These are phyloP conservation scores for Mortierella hygrophila DNA, from an alignment of 192 early-diverging fungal species.

Conservation along the genomic window DNA sequence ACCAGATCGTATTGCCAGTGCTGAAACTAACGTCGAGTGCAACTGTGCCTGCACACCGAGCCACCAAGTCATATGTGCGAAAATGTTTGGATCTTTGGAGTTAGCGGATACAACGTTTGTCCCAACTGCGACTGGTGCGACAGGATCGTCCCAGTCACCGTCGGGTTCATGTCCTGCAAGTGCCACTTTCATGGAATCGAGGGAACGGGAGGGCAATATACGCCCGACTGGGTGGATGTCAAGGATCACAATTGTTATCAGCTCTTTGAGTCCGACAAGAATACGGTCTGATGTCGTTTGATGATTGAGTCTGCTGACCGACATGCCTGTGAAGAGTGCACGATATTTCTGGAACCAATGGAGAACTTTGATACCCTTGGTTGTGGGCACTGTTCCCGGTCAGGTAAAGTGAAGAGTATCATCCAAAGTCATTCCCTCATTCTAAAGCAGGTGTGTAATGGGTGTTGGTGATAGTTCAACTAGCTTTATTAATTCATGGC, in stretches of 20 bases:
- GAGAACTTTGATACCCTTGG: background rate
- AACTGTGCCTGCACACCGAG: conserved; percentile 5
- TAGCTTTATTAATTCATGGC: too few species aligned
- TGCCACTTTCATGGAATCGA: conserved; percentile 29
- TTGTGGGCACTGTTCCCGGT: conserved; percentile 5
- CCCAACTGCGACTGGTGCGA: background rate
- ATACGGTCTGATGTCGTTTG: background rate
- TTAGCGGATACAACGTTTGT: background rate
- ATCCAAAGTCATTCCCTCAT: too few species aligned
- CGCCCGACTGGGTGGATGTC: conserved; percentile 13
- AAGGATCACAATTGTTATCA: background rate
- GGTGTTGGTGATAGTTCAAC: too few species aligned
- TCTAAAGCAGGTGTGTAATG: too few species aligned
- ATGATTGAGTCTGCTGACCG: conserved; percentile 11
- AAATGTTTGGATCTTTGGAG: conserved; percentile 6
- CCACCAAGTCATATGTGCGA: conserved; percentile 10
- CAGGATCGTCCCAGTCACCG: conserved; percentile 18
- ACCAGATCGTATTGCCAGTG: background rate
- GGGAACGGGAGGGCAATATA: background rate
- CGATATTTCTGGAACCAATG: background rate
- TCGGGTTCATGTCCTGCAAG: conserved; percentile 23
- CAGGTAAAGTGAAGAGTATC: too few species aligned
- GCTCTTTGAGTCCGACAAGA: background rate
- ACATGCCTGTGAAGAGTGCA: background rate
- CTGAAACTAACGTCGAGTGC: conserved; percentile 24